phyloP scores from a whole-genome alignment of 164 flowering plant genomes.

The Macadamia integrifolia region DNA sequence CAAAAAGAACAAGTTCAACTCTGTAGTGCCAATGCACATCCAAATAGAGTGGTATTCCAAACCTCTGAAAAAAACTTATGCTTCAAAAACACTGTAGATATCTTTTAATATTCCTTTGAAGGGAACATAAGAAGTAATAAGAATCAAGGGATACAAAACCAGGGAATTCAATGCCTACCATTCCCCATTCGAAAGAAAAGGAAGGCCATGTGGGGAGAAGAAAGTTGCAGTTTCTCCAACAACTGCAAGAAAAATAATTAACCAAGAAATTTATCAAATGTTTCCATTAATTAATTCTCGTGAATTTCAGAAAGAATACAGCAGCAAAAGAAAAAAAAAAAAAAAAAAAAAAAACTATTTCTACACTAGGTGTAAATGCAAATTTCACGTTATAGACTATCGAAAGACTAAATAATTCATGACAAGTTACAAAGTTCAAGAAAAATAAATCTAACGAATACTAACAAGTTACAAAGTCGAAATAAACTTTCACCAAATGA shows the following conservation, averaged over 20 bases:
- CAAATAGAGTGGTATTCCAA: too few species aligned
- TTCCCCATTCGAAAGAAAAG: slow-evolving; percentile 89
- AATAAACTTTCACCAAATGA: too few species aligned
- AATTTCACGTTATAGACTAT: background rate
- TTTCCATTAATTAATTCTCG: background rate
- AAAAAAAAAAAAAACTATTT: too few species aligned
- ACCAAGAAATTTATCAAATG: background rate
- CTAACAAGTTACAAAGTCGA: too few species aligned
- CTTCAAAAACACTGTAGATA: too few species aligned
- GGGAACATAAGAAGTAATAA: too few species aligned
- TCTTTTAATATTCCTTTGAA: too few species aligned
- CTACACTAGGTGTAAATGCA: background rate
- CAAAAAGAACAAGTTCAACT: too few species aligned
- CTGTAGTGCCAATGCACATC: too few species aligned
- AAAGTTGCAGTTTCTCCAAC: slow-evolving; percentile 87
- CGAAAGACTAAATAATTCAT: background rate
- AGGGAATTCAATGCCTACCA: slow-evolving; percentile 43
- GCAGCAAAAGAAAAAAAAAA: background rate
- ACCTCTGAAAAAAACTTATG: too few species aligned
- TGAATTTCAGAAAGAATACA: background rate
- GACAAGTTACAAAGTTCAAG: background rate
- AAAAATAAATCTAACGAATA: too few species aligned
- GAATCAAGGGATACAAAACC: background rate
- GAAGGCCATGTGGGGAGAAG: slow-evolving; percentile 40
- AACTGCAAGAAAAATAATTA: slow-evolving; percentile 43